Evolutionary conservation across 495 filamentous ascomycete species (phyloP).

Genomic region (Hypoxylon fuscum): DNA sequence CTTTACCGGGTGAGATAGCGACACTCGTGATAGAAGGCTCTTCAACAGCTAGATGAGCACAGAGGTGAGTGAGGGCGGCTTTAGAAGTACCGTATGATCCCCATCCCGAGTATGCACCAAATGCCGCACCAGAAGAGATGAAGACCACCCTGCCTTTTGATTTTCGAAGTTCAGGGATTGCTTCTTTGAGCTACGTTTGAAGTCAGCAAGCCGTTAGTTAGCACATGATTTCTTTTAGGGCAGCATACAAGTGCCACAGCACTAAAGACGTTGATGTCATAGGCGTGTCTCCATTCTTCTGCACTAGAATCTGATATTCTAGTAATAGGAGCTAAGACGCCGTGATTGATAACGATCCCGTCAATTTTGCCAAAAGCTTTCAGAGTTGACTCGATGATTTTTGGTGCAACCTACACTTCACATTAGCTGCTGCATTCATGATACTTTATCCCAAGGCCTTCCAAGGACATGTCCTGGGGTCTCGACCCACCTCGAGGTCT

Average conservation of each 20-base stretch:
- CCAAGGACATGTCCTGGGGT: background rate
- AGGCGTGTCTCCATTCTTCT: constrained; percentile 78
- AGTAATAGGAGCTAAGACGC: constrained; percentile 78
- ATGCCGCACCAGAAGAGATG: constrained; percentile 79
- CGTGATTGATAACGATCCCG: constrained; percentile 88
- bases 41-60: constrained; percentile 75
- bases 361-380: constrained; percentile 77
- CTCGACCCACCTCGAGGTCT: constrained; percentile 61
- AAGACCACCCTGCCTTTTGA: constrained; percentile 76
- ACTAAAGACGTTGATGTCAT: constrained; percentile 86
- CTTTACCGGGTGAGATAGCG: constrained; percentile 79
- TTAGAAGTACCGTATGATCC: constrained; percentile 83
- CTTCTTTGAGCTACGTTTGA: constrained; percentile 70
- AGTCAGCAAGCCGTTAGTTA: too few species aligned
- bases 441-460: constrained; percentile 1
- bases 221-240: too few species aligned
- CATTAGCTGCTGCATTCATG: constrained; percentile 6
- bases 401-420: constrained; percentile 59
- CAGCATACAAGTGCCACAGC: constrained; percentile 75
- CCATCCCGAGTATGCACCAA: constrained; percentile 76
- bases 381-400: constrained; percentile 69
- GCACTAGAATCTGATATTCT: constrained; percentile 69
- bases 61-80: constrained; percentile 87
- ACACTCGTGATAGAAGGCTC: constrained; percentile 80
- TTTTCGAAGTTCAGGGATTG: constrained; percentile 74